Percentiles rank a stretch among this genome's conserved stretches.
Evolutionary conservation across 1,139 yeast genomes (phyloP).

Genomic region (Meyerozyma athensensis): DNA sequence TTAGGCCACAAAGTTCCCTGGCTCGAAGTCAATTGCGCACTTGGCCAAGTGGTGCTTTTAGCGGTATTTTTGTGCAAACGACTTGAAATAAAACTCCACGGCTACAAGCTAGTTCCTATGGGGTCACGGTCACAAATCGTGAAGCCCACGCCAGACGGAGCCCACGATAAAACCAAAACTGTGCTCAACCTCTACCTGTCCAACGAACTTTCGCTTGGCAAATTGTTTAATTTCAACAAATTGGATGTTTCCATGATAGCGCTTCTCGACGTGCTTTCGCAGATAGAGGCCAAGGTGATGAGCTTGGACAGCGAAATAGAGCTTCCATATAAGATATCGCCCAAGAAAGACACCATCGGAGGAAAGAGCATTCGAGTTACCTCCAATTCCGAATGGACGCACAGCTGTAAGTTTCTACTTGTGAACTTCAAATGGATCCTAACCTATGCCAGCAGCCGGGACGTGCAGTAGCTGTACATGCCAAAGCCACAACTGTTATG

Average conservation of each 20-base stretch:
- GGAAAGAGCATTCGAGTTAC: slow-evolving; percentile 71
- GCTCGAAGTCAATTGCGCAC: slow-evolving; percentile 89
- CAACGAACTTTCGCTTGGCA: slow-evolving; percentile 65
- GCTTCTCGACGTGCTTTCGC: slow-evolving; percentile 55
- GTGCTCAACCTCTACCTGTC: slow-evolving; percentile 51
- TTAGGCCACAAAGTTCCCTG: slow-evolving; percentile 76
- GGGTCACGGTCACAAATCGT: slow-evolving; percentile 83
- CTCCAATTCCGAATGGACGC: slow-evolving; percentile 82
- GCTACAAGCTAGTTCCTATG: slow-evolving; percentile 70
- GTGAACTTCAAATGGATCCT: slow-evolving; percentile 63
- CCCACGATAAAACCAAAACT: slow-evolving; percentile 16
- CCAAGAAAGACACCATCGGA: slow-evolving; percentile 61
- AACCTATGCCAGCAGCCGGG: slow-evolving; percentile 29
- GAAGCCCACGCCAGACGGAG: slow-evolving; percentile 26
- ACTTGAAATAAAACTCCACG: slow-evolving; percentile 49
- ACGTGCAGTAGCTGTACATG: neutral
- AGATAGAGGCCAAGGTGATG: slow-evolving; percentile 49
- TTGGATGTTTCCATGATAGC: slow-evolving; percentile 78
- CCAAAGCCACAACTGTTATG: too few relatives aligned
- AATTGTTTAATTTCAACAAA: slow-evolving; percentile 64
- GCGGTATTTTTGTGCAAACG: slow-evolving; percentile 61
- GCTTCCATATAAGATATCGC: slow-evolving; percentile 59
- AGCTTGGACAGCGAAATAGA: slow-evolving; percentile 53
- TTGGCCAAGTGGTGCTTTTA: slow-evolving; percentile 77
- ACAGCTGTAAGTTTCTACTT: slow-evolving; percentile 76